Evolutionary conservation across 805 yeast species (phyloP).

Genomic region (Jamesozyma gamospora): DNA sequence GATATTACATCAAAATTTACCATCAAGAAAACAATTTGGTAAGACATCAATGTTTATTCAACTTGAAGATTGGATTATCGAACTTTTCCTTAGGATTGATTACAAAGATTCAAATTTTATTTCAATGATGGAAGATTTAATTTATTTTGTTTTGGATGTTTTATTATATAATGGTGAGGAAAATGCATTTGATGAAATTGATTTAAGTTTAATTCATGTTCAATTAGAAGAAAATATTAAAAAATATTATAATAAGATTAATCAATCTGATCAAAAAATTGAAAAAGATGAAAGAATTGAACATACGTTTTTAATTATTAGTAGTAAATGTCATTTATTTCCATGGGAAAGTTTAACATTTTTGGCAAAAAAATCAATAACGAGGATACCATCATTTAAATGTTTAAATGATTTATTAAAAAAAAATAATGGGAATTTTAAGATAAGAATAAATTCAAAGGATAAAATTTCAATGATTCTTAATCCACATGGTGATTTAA

Average conservation of each 20-base stretch:
- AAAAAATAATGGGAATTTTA: constrained; percentile 3
- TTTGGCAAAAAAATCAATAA: constrained; percentile 44
- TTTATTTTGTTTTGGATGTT: constrained; percentile 52
- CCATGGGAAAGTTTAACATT: constrained; percentile 86
- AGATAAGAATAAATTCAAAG: constrained; percentile 16
- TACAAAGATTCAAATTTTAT: constrained; percentile 12
- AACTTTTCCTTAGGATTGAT: constrained; percentile 43
- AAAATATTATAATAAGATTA: constrained; percentile 10
- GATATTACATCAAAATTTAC: constrained; percentile 37
- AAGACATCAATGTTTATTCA: constrained; percentile 22
- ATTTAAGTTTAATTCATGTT: constrained; percentile 44
- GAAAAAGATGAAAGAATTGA: constrained; percentile 13
- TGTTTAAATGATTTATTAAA: constrained; percentile 32
- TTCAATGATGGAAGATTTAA: constrained; percentile 49
- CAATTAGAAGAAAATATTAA: constrained; percentile 41
- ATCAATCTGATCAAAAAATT: too few species aligned
- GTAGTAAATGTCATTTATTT: constrained; percentile 51
- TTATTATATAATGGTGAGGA: constrained; percentile 53
- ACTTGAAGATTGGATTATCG: constrained; percentile 39
- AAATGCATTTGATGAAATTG: constrained; percentile 56
- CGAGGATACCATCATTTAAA: constrained; percentile 64
- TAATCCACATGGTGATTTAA: constrained; percentile 76
- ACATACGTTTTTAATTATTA: constrained; percentile 64
- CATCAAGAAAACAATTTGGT: constrained; percentile 34
- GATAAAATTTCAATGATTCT: constrained; percentile 50